Conservation (phyloP, 2,329 filamentous ascomycete genomes). For the Colletotrichum filicis region DNA sequence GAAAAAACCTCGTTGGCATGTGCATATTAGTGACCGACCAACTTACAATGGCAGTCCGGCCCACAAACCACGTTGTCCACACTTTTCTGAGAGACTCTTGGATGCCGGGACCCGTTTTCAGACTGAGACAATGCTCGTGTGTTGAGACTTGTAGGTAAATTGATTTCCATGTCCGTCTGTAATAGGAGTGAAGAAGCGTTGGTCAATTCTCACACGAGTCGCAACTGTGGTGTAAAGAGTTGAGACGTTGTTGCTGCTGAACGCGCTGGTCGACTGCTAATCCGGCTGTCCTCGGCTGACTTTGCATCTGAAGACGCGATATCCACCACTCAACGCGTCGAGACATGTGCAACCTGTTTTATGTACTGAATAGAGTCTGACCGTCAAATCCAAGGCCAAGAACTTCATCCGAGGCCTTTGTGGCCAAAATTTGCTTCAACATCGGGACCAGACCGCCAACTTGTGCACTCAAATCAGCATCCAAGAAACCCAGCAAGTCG, state of each 20-base stretch:
- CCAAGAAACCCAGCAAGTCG: background rate
- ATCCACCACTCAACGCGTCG: conserved; percentile 24
- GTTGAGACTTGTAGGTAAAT: conserved; percentile 9
- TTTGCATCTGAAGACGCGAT: conserved; percentile 14
- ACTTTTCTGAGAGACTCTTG: background rate
- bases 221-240: background rate
- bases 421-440: background rate
- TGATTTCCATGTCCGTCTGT: background rate
- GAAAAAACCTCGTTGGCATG: background rate
- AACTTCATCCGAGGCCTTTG: background rate
- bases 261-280: background rate
- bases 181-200: too few relatives aligned
- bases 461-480: background rate
- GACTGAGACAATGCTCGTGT: conserved; percentile 28
- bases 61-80: conserved; percentile 14
- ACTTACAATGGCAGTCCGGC: background rate
- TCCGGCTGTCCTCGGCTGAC: background rate
- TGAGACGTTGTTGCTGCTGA: background rate
- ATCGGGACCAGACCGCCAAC: background rate
- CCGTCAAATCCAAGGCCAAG: background rate
- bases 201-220: background rate
- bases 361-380: background rate
- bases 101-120: conserved; percentile 24
- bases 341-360: background rate
- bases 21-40: background rate